These are phyloP conservation scores for Plasmodium knowlesi DNA, from an alignment of 169 alveolate species.

Conservation along the genomic window DNA sequence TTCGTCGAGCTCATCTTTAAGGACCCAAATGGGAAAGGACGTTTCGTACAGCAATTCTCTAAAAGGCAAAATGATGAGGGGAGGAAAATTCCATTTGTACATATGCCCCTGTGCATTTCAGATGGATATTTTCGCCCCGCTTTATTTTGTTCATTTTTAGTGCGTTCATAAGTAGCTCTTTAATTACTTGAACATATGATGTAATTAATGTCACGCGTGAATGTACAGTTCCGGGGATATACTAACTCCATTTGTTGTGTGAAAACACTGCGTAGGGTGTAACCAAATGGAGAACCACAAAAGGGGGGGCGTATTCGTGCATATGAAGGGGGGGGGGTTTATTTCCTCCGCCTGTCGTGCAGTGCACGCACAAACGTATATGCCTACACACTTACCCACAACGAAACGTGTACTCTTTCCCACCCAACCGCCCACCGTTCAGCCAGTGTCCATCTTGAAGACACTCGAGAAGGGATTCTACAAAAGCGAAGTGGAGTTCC, in stretches of 20 bases:
- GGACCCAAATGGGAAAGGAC: not conserved
- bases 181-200: conserved; percentile 30
- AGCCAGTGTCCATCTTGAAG: conserved; percentile 68
- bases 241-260: not conserved
- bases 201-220: conserved; percentile 72
- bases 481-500: conserved; percentile 37
- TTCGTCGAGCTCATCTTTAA: conserved; percentile 8
- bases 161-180: conserved; percentile 56
- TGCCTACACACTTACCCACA: not conserved
- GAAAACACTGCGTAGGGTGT: not conserved
- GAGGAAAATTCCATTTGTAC: not conserved
- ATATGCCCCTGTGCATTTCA: not conserved
- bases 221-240: conserved; percentile 7
- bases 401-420: not conserved
- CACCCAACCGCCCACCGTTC: not conserved
- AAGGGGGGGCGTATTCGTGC: not conserved
- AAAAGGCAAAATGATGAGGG: not conserved
- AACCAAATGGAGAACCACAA: not conserved
- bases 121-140: not conserved
- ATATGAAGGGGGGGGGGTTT: not conserved
- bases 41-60: conserved; percentile 41
- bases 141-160: not conserved
- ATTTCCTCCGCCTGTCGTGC: not conserved
- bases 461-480: conserved; percentile 54
- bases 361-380: not conserved